Evolutionary conservation across 257 asterid genomes (phyloP), one percentile per base, ranked within the genome.

Genomic region (Verbena officinalis): DNA sequence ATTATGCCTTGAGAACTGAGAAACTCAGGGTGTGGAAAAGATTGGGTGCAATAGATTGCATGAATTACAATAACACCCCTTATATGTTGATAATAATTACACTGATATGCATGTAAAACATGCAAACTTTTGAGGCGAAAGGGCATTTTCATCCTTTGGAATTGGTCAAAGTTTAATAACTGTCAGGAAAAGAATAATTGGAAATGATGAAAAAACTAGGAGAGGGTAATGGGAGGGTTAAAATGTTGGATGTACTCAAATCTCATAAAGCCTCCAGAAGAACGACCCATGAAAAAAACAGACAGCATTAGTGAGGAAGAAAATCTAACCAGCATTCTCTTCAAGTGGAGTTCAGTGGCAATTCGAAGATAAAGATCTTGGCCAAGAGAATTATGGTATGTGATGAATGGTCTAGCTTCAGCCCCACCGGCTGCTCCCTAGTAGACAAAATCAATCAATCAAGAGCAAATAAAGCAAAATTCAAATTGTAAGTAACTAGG

Each of bases 381-480:
- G 43, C 96, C 99, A 71, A 93, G 99, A 75, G 97, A 90, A 82
- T 94, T 94, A 68, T 93, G 97, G 71, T 84, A 83, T 36, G 99
- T 90, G 71, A 94, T 83, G 71, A 94, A 94, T 46, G 99, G 99
- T 83, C 99, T 94, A 74, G 99, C 99, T 73, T 94, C 97, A 76
- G 97, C 99, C 55, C 99, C 99, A 61, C 99, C 99, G 59, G 95
- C 99, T 65, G 97, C 95, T 74, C 97, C 97, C 99, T 93, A 74
- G 67, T 70, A 61, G 19, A 77, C 39, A 48, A 80, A 83, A 63
- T 46, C 64, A 74, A 65, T 68, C 68, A 76, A n/a, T n/a, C n/a
- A 27, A 64, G 17, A 65, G 50, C 33, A 36, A 30, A 2, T 19
- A 55, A 17, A 46, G 43, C 23, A 66, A 48, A 23, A 11, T 31